Percentiles rank a stretch among this genome's conserved stretches.
These are phyloP conservation scores for Populus tomentosa DNA, from an alignment of 441 rosid genomes.

Conservation along the genomic window DNA sequence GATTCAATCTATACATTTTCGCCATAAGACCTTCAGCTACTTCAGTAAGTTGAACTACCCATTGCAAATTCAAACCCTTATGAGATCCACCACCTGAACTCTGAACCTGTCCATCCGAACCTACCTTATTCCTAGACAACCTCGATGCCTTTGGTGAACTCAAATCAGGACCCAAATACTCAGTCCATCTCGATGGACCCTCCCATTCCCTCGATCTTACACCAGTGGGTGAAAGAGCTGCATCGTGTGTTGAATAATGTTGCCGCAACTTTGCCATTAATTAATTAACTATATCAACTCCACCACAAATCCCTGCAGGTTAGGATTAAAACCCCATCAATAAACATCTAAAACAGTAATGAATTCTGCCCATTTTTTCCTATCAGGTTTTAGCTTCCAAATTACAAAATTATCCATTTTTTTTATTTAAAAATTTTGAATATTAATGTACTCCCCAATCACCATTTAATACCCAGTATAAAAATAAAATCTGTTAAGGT, in stretches of 20 bases:
- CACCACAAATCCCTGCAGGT: constrained; percentile 12
- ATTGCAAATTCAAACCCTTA: constrained; percentile 87
- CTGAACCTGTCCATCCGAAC: constrained; percentile 64
- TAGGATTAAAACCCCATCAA: background rate
- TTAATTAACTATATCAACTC: background rate
- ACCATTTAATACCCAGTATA: no score
- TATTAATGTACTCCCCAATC: no score
- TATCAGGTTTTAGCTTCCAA: background rate
- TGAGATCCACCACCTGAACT: constrained; percentile 52
- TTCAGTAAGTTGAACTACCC: constrained; percentile 87
- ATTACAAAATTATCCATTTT: no score
- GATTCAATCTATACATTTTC: constrained; percentile 90
- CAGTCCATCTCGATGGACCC: constrained; percentile 93
- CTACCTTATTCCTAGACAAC: constrained; percentile 49
- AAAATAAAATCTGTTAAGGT: no score
- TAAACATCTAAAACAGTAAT: background rate
- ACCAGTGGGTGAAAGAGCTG: constrained; percentile 52
- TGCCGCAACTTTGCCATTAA: constrained; percentile 66
- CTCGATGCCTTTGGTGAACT: constrained; percentile 48
- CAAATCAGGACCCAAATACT: constrained; percentile 83
- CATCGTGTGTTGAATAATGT: constrained; percentile 51
- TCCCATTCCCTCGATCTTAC: constrained; percentile 87
- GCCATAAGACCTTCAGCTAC: constrained; percentile 98
- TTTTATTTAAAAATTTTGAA: no score
- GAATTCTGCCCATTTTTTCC: background rate